Evolutionary conservation across 352 stramenopile species (phyloP), one percentile per base, ranked within the genome.

Genomic region (Globisporangium polare): DNA sequence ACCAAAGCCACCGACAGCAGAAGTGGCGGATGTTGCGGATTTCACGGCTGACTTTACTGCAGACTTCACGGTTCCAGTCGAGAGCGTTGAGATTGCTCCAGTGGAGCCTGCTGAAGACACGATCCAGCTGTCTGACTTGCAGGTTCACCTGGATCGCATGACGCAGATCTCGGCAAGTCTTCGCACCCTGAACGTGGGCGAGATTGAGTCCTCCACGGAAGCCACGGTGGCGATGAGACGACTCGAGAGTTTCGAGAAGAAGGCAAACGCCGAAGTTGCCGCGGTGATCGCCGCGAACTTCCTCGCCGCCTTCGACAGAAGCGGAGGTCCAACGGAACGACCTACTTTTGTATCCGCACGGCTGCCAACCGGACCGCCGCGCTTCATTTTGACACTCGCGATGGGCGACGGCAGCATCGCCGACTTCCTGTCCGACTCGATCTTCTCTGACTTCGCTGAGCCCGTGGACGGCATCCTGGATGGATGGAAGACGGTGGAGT

Each of bases 121-220:
- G n/a, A 73, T 88, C 29, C 80, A 91, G 57, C 58, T 91, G 13
- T 72, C 80, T 9, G 77, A 88, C 46, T 60, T 91, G 43, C 82
- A 91, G 58, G 67, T 89, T 13, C 82, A 91, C 73, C 47, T 91
- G 18, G 78, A 91, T 54, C 80, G 78, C 35, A 91, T 91, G 82
- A 88, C 84, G 46, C 69, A 79, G 64, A 89, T 91, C 51, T 88
- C 82, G 20, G 71, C 77, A 41, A 89, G 60, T 56, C 60, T 91
- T 35, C 69, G 66, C 39, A 66, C 65, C 18, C 67, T 88, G 56
- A 74, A 80, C 35, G 68, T 77, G 8, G 72, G 68, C 51, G 50
- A 67, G 53, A 83, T 86, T 62, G 66, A 74, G 46, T 81, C 80
- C 29, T 78, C 70, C 15, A 82, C 66, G 5, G 71, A 87, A 31